phyloP scores from a whole-genome alignment of 106 monocot species.

The Allium cepa region DNA sequence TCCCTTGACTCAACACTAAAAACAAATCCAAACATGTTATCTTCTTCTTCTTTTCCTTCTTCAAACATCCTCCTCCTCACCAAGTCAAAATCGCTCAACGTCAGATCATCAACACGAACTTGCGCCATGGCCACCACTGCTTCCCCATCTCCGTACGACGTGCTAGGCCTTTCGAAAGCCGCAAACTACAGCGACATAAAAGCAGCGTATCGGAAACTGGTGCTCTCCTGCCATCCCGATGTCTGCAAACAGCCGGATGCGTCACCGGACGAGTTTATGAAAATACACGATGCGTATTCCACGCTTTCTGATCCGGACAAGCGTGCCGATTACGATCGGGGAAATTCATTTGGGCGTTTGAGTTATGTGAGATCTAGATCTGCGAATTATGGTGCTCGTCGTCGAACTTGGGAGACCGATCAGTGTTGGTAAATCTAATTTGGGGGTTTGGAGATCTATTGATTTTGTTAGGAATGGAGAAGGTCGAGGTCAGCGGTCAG shows the following conservation, averaged over 20 bases:
- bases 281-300: conserved; percentile 17
- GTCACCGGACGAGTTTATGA: conserved; percentile 17
- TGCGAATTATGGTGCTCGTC: background rate
- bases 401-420: conserved; percentile 22
- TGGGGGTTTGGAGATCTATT: too few species aligned
- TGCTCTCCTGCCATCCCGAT: conserved; percentile 9
- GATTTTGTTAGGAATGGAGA: too few species aligned
- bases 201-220: conserved; percentile 8
- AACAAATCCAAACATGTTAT: conserved; percentile 2
- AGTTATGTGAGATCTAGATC: background rate
- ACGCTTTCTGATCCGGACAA: conserved; percentile 22
- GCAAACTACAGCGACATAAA: conserved; percentile 8
- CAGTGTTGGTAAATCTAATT: conserved; percentile 21
- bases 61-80: background rate
- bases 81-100: too few species aligned
- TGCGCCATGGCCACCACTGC: background rate
- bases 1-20: too few species aligned
- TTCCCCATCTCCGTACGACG: conserved; percentile 10
- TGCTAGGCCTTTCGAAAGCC: conserved; percentile 1
- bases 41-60: background rate
- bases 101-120: background rate
- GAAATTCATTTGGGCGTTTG: background rate
- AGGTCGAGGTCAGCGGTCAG: too few species aligned
- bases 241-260: background rate
- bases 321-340: conserved; percentile 12